Percentiles rank a stretch among this genome's conserved stretches.
Evolutionary conservation across 257 asterid species (phyloP).

Genomic region (Penstemon barbatus): DNA sequence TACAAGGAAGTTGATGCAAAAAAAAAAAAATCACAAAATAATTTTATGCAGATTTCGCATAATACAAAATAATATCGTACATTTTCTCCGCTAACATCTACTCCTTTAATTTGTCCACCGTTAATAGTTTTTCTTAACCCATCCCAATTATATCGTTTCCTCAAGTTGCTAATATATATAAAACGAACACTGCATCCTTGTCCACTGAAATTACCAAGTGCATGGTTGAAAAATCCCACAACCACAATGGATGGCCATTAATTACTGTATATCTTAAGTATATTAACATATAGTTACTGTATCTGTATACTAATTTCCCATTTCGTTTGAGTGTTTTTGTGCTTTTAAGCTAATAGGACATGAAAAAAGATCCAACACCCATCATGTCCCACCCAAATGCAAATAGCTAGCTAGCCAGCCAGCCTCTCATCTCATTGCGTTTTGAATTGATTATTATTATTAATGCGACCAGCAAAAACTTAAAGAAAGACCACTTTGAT

Average conservation of each 20-base stretch:
- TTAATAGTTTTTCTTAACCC: neutral
- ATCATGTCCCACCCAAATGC: neutral
- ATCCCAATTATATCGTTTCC: neutral
- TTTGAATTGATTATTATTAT: constrained; percentile 3
- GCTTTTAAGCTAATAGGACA: no score
- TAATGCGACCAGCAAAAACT: constrained; percentile 11
- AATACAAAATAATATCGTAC: no score
- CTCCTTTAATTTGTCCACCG: neutral
- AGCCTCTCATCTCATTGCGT: constrained; percentile 9
- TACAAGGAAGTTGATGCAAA: no score
- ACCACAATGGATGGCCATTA: constrained; percentile 37
- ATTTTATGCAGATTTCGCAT: no score
- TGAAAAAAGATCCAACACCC: no score
- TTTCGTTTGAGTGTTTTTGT: no score
- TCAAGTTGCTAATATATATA: constrained; percentile 17
- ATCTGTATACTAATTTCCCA: no score
- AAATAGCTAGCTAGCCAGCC: no score
- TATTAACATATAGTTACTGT: no score
- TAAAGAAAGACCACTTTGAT: constrained; percentile 10
- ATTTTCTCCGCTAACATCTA: no score
- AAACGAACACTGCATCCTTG: constrained; percentile 2
- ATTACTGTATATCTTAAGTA: no score
- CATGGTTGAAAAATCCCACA: constrained; percentile 16
- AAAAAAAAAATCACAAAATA: no score
- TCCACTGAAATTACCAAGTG: constrained; percentile 26